A percentile compares a stretch with the other conserved stretches of the same genome.
phyloP scores from a whole-genome alignment of 805 yeast species.

The Ogataea kodamae region DNA sequence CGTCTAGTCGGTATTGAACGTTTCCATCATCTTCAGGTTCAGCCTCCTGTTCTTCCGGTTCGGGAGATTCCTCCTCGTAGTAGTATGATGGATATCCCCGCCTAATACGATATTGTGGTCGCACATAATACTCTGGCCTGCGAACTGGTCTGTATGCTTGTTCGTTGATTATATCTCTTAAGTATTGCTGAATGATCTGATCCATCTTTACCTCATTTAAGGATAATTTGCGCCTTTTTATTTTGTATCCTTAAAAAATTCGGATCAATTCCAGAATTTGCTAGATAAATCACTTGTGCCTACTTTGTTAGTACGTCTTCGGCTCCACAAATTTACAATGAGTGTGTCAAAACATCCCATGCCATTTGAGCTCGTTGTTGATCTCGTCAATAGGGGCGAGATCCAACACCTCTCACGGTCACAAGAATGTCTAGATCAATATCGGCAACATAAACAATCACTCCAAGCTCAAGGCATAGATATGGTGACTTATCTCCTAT shows the following conservation, averaged over 20 bases:
- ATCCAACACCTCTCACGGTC: constrained; percentile 51
- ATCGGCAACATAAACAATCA: constrained; percentile 42
- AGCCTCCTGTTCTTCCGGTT: constrained; percentile 10
- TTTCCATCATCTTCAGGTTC: constrained; percentile 7
- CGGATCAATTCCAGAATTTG: constrained; percentile 8
- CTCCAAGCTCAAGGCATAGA: constrained; percentile 36
- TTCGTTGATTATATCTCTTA: constrained; percentile 16
- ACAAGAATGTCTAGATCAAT: constrained; percentile 38
- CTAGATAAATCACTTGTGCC: constrained; percentile 2
- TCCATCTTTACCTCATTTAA: constrained; percentile 13
- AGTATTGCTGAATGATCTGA: constrained; percentile 18
- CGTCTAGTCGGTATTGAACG: constrained; percentile 19
- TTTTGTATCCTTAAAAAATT: background rate
- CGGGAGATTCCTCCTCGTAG: constrained; percentile 8
- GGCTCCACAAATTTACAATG: constrained; percentile 1
- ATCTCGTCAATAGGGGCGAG: constrained; percentile 39
- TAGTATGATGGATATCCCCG: constrained; percentile 7
- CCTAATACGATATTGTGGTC: constrained; percentile 5
- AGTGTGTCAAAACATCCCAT: constrained; percentile 33
- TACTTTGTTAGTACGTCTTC: background rate
- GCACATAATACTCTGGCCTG: constrained; percentile 4
- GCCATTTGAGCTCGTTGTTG: constrained; percentile 42
- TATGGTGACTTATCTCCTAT: constrained; percentile 47
- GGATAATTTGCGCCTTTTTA: constrained; percentile 2
- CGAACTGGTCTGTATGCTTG: constrained; percentile 11